Evolutionary conservation across 2,329 filamentous ascomycete species (phyloP).

Genomic region (Pseudonectria foliicola): DNA sequence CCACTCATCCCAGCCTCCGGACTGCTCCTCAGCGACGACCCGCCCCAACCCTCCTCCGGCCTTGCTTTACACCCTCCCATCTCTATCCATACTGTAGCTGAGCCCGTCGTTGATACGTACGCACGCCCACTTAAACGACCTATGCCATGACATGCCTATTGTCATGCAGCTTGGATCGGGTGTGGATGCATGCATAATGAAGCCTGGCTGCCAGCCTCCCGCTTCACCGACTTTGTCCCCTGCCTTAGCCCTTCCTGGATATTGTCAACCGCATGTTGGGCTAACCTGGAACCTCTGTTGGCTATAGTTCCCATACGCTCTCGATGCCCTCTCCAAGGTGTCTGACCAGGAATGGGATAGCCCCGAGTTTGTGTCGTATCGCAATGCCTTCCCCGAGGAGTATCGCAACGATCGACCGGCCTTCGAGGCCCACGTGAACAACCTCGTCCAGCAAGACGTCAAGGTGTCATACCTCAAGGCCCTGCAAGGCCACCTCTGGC

Average conservation of each 20-base stretch:
- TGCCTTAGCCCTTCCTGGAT: slow-evolving; percentile 4
- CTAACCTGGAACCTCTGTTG: slow-evolving; percentile 10
- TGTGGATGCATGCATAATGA: slow-evolving; percentile 14
- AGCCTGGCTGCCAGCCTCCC: slow-evolving; percentile 10
- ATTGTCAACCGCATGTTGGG: slow-evolving; percentile 8
- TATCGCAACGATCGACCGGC: slow-evolving; percentile 50
- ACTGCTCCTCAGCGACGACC: slow-evolving; percentile 14
- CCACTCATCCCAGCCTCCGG: slow-evolving; percentile 14
- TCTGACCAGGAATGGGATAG: slow-evolving; percentile 61
- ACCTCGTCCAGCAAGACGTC: slow-evolving; percentile 64
- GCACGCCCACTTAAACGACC: too few species aligned
- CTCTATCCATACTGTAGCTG: too few species aligned
- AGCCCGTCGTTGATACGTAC: too few species aligned
- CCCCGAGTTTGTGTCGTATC: slow-evolving; percentile 58
- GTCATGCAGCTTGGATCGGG: not conserved
- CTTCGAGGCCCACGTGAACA: slow-evolving; percentile 59
- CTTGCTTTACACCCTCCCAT: slow-evolving; percentile 5
- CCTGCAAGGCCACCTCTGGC: slow-evolving; percentile 74
- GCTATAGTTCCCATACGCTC: slow-evolving; percentile 67
- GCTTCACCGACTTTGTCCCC: slow-evolving; percentile 21
- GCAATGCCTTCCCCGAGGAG: slow-evolving; percentile 62
- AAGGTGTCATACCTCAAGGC: slow-evolving; percentile 73
- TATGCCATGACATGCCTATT: too few species aligned
- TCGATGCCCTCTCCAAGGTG: slow-evolving; percentile 56
- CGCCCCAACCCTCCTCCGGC: slow-evolving; percentile 15